Conservation (phyloP, 768 basidiomycete genomes). For the Agaricus subrufescens region DNA sequence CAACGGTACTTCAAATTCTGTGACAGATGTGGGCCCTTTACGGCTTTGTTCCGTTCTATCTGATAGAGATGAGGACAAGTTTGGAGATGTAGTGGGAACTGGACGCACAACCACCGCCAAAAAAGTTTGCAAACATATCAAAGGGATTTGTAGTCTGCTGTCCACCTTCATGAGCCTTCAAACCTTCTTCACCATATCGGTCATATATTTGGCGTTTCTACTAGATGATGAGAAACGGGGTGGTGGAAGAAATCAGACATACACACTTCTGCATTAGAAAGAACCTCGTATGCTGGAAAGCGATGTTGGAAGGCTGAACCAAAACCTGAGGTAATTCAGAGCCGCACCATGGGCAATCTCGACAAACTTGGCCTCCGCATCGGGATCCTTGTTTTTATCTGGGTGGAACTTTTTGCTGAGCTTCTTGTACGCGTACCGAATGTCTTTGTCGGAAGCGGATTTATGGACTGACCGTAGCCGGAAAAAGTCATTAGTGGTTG, state of each 20-base stretch:
- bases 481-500: slow-evolving; percentile 14
- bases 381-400: slow-evolving; percentile 89
- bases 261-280: slow-evolving; percentile 78
- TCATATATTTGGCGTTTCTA: slow-evolving; percentile 95
- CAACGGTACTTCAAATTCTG: slow-evolving; percentile 82
- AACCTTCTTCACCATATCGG: slow-evolving; percentile 90
- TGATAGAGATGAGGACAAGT: slow-evolving; percentile 15
- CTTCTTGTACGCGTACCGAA: slow-evolving; percentile 88
- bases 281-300: slow-evolving; percentile 81
- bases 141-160: slow-evolving; percentile 80
- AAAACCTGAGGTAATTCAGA: neutral
- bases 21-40: slow-evolving; percentile 69
- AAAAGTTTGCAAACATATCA: slow-evolving; percentile 92
- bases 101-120: slow-evolving; percentile 67
- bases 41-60: slow-evolving; percentile 60
- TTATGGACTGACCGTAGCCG: slow-evolving; percentile 42
- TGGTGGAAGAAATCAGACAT: neutral
- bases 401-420: slow-evolving; percentile 89
- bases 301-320: neutral
- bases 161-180: slow-evolving; percentile 90
- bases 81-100: slow-evolving; percentile 21
- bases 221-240: neutral
- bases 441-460: slow-evolving; percentile 83
- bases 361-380: slow-evolving; percentile 82
- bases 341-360: slow-evolving; percentile 82